Evolutionary conservation across 2,329 filamentous ascomycete genomes (phyloP), one percentile per base, ranked within the genome.

Genomic region (Xylaria hypoxylon): DNA sequence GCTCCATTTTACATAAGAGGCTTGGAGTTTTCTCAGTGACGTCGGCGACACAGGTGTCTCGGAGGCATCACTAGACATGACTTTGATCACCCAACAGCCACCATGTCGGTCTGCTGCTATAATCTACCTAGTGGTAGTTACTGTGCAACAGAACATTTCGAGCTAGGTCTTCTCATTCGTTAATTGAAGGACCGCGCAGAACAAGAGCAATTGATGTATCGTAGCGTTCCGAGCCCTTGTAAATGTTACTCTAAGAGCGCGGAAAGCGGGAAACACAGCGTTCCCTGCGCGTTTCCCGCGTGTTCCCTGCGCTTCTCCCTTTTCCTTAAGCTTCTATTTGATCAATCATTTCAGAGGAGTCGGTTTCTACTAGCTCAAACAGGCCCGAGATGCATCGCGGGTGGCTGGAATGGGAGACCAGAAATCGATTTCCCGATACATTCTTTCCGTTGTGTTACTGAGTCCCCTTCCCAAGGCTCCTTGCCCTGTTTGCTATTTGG

Each of bases 401-500:
- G 69, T 73, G 73, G 71, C 72, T 76, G 75, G 75, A 76, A 76
- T 75, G 71, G 48, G 28, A 10, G 53, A 62, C 48, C 38, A 61
- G 57, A 70, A 70, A 69, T 68, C 67, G 68, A 71, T 72, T 69
- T 61, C 58, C 65, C 53, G 22, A 55, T 45, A 59, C 75, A 76
- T 76, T 76, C 74, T 75, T 76, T 65, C 67, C 71, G 59, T 59
- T 64, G 63, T 61, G 64, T 68, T 67, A 69, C 52, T 42, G 35
- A 31, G 35, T 38, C 10, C 70, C 69, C 70, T 67, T 68, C 68
- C 58, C 48, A 68, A 59, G 59, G 22, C 55, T 35, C 52, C 55
- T 52, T 40, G 42, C 57, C 52, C 59, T 62, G 58, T 65, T 62
- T 66, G 58, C 38, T 62, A 38, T 64, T 66, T 59, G 33, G 50